Base-by-base conservation (phyloP, 768 basidiomycete genomes). In the Tulasnella sp. region DNA sequence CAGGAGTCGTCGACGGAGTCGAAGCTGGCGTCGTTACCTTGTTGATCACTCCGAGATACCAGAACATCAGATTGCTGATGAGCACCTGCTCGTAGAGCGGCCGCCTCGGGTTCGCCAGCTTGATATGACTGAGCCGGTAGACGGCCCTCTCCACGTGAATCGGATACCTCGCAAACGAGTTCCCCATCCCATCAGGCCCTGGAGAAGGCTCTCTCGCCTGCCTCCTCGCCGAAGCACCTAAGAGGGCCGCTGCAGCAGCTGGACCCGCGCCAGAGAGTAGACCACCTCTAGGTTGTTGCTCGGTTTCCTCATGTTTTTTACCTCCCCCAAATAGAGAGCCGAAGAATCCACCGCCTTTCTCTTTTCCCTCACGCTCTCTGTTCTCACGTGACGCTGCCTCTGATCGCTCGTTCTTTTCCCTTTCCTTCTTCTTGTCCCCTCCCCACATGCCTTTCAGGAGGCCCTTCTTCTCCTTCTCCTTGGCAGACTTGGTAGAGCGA, bases 111-210 rank as follows among this genome's bases (percentile, higher is more conserved):
- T 98, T 99, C 21, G 96, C 96, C 46, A 99, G 77, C 71, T 99
- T 99, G 77, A 99, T 99, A 68, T 99, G 96, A 69, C 90, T 93
- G 51, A 99, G 75, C 61, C 96, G 79, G 72, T 99, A 99, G 49
- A 99, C 93, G 2, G 96, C 96, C 31, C 96, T 82, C 70, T 99
- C 96, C 63, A 99, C 96, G 67, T 99, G 96, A 61, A 99, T 97
- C 8, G 96, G 96, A 69, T 98, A 93, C 64, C 96, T 82, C 52
- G 93, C 76, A 64, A 79, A 84, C 45, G 27, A 29, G 12, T 24
- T 48, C 24, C 22, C 29, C 42, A 61, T 21, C 34, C 34, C 34
- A 38, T 15, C 34, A 38, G 34, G 34, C 22, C 49, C 38, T 4
- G 59, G 60, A 5, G 46, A 63, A 19, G 59, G 51, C 38, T 50